These are phyloP conservation scores for Boletus subcaerulescens DNA, from an alignment of 768 basidiomycete species.

Conservation along the genomic window DNA sequence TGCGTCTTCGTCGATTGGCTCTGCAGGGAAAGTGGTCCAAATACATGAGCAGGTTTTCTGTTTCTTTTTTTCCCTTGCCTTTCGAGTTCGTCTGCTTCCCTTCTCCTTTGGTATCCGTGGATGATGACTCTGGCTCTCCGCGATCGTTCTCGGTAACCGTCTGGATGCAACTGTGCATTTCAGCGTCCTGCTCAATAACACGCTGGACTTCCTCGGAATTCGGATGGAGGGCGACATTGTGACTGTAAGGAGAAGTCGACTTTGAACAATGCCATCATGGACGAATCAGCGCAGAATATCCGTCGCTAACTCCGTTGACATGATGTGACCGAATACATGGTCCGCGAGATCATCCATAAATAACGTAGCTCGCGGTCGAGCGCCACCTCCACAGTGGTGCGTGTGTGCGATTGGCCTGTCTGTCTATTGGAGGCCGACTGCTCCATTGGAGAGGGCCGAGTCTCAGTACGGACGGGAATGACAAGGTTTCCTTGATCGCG, in stretches of 20 bases:
- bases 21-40: too few species aligned
- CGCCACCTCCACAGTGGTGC: neutral
- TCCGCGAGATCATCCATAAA: constrained; percentile 2
- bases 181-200: too few species aligned
- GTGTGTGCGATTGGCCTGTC: neutral
- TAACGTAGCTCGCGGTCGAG: constrained; percentile 4
- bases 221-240: too few species aligned
- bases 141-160: too few species aligned
- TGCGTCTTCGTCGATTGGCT: too few species aligned
- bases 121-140: too few species aligned
- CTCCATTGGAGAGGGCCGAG: neutral
- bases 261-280: neutral
- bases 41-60: too few species aligned
- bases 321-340: constrained; percentile 6
- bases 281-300: neutral
- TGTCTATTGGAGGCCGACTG: neutral
- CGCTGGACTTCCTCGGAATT: too few species aligned
- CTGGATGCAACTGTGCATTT: too few species aligned
- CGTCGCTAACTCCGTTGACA: neutral
- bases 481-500: neutral
- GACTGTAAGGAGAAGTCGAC: neutral
- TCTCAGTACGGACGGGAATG: neutral
- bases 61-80: too few species aligned
- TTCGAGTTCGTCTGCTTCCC: too few species aligned
- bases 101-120: too few species aligned